These are phyloP conservation scores for Cystobasidium pallidum DNA, from an alignment of 1,284 basidiomycete species.

Conservation along the genomic window DNA sequence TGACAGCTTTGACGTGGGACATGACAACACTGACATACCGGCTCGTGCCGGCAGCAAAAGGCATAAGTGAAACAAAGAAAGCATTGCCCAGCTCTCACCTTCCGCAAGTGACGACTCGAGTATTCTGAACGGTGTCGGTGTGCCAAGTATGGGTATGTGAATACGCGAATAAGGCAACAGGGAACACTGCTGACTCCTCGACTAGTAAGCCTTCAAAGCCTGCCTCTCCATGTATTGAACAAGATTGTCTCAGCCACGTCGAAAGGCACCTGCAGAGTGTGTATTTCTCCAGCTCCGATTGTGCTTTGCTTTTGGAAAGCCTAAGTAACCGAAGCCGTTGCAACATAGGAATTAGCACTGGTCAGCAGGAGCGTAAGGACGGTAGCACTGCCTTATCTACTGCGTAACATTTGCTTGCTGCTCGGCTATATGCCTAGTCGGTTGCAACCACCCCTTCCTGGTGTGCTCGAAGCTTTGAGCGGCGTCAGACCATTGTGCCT, in stretches of 20 bases:
- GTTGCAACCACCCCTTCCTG: not conserved
- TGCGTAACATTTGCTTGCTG: not conserved
- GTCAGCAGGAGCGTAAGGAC: not conserved
- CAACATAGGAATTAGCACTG: not conserved
- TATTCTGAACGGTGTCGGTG: too few relatives aligned
- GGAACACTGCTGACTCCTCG: not conserved
- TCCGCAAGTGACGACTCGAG: too few relatives aligned
- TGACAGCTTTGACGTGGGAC: too few relatives aligned
- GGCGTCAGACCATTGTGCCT: not conserved
- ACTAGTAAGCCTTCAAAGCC: not conserved
- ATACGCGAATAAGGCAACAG: too few relatives aligned
- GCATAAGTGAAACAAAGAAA: too few relatives aligned
- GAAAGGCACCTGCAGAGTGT: not conserved
- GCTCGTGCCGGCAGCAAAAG: too few relatives aligned
- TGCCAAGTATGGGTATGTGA: too few relatives aligned
- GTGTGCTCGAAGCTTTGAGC: not conserved
- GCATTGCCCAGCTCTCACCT: too few relatives aligned
- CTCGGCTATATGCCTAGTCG: not conserved
- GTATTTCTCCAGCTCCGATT: too few relatives aligned
- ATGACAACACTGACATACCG: too few relatives aligned
- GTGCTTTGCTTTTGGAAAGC: too few relatives aligned
- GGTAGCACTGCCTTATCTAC: not conserved
- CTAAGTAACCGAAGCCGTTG: too few relatives aligned
- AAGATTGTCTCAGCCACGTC: not conserved
- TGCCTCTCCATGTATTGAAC: not conserved